Evolutionary conservation across 2,329 filamentous ascomycete species (phyloP).

Genomic region (Sarocladium oryzae): DNA sequence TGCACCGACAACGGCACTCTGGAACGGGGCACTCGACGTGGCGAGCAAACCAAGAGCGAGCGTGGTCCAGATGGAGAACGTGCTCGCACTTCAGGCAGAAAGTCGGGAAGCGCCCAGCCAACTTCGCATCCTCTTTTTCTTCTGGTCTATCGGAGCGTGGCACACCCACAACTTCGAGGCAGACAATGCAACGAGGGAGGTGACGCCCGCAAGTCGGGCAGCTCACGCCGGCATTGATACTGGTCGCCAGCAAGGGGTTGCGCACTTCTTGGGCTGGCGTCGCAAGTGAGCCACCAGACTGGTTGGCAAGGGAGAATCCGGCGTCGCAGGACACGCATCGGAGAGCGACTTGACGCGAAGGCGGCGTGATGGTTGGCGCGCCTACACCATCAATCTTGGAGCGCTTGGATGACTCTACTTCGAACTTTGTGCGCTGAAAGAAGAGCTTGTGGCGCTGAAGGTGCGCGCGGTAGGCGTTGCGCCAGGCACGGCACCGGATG

Average conservation of each 20-base stretch:
- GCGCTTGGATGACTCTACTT: constrained; percentile 66
- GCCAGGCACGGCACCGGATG: constrained; percentile 68
- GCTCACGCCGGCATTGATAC: constrained; percentile 53
- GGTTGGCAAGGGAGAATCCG: constrained; percentile 44
- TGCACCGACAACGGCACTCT: constrained; percentile 61
- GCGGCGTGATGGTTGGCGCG: constrained; percentile 52
- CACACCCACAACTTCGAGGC: constrained; percentile 59
- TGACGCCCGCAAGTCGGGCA: constrained; percentile 63
- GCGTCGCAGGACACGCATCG: constrained; percentile 72
- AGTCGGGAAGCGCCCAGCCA: constrained; percentile 56
- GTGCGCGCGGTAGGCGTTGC: constrained; percentile 63
- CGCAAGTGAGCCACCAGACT: constrained; percentile 12
- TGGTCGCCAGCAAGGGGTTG: constrained; percentile 53
- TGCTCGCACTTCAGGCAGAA: constrained; percentile 65
- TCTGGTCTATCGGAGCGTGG: constrained; percentile 54
- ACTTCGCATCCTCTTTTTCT: constrained; percentile 39
- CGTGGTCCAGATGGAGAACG: constrained; percentile 61
- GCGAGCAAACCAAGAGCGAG: constrained; percentile 57
- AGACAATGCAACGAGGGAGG: constrained; percentile 61
- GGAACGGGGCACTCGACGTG: constrained; percentile 63
- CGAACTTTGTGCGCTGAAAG: constrained; percentile 69
- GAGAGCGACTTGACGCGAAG: constrained; percentile 64
- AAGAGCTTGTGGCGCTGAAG: constrained; percentile 68
- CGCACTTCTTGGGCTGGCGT: constrained; percentile 28
- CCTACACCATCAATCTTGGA: constrained; percentile 54